Conservation (phyloP, 2,329 filamentous ascomycete genomes). For the Leptographium wingfieldii region DNA sequence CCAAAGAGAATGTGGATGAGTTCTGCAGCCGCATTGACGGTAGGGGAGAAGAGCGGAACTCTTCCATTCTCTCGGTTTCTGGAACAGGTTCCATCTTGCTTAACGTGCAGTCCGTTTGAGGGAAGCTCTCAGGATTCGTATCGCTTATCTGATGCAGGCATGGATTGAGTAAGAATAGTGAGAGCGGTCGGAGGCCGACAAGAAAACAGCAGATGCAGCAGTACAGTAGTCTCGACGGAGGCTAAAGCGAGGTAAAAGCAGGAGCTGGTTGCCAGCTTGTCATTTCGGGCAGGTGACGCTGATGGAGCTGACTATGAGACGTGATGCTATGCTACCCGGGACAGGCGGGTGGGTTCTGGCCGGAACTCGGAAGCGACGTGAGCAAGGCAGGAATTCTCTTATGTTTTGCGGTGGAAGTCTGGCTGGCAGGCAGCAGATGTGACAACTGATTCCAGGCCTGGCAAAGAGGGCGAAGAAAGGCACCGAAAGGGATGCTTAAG, state of each 20-base stretch:
- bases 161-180: background rate
- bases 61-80: slow-evolving; percentile 56
- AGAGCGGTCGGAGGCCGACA: background rate
- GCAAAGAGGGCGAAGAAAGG: background rate
- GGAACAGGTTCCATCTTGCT: slow-evolving; percentile 52
- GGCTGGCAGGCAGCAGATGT: background rate
- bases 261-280: background rate
- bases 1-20: background rate
- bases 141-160: background rate
- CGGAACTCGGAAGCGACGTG: background rate
- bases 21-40: slow-evolving; percentile 38
- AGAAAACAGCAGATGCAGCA: too few relatives aligned
- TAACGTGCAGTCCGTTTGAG: too few relatives aligned
- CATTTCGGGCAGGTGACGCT: background rate
- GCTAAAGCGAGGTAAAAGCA: background rate
- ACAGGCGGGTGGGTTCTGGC: background rate
- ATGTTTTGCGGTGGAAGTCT: background rate
- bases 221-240: background rate
- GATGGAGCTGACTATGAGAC: background rate
- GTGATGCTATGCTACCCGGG: background rate
- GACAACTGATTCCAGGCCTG: background rate
- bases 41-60: slow-evolving; percentile 46
- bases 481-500: background rate
- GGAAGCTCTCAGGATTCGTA: background rate
- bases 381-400: background rate